Percentiles rank a stretch among this genome's conserved stretches.
Conservation (phyloP, 2,329 filamentous ascomycete genomes). For the Xylariaceae sp. region DNA sequence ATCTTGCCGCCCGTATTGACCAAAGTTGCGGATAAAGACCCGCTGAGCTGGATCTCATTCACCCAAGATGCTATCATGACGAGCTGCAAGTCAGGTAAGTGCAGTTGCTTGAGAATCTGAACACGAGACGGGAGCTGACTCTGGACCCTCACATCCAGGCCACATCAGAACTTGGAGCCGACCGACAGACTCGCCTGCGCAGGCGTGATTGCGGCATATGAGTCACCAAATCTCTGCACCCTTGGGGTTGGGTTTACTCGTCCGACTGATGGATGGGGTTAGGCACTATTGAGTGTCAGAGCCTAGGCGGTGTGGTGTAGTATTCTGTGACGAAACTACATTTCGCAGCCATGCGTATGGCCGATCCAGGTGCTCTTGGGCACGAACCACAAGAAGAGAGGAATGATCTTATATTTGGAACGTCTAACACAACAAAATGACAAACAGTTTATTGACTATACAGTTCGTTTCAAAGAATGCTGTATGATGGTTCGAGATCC, state of each 20-base stretch:
- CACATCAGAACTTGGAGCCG: conserved; percentile 40
- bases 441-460: not conserved
- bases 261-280: too few relatives aligned
- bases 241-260: too few relatives aligned
- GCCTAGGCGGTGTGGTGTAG: too few relatives aligned
- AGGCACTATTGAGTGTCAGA: too few relatives aligned
- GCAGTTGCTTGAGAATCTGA: conserved; percentile 11
- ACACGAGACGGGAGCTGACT: too few relatives aligned
- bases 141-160: conserved; percentile 19
- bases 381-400: not conserved
- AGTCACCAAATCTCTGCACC: not conserved
- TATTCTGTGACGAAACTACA: too few relatives aligned
- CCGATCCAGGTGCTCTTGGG: too few relatives aligned
- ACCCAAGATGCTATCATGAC: conserved; percentile 91
- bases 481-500: too few relatives aligned
- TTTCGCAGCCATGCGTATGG: too few relatives aligned
- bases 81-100: conserved; percentile 80
- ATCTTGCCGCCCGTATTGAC: conserved; percentile 89
- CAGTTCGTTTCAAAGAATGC: too few relatives aligned
- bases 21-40: conserved; percentile 81
- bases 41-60: conserved; percentile 87
- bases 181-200: conserved; percentile 33
- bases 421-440: not conserved
- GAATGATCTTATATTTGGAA: conserved; percentile 1
- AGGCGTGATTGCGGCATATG: conserved; percentile 9